Percentiles rank a stretch among this genome's conserved stretches.
These are phyloP conservation scores for Symmetrospora coprosmae DNA, from an alignment of 768 basidiomycete species.

Conservation along the genomic window DNA sequence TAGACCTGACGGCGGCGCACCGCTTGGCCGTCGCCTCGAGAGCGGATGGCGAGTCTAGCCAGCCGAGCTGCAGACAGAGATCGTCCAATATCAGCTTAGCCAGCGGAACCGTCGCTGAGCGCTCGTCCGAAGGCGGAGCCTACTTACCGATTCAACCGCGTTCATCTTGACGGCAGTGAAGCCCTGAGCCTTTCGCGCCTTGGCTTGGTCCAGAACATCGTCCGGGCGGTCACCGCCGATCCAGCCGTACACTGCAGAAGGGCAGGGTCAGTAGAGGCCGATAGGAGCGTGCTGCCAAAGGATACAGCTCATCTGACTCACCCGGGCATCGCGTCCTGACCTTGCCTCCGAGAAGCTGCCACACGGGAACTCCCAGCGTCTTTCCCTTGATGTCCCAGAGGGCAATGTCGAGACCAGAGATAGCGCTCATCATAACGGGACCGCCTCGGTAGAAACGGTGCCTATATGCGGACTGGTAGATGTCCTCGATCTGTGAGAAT, in stretches of 20 bases:
- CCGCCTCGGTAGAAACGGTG: slow-evolving; percentile 62
- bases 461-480: slow-evolving; percentile 51
- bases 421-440: slow-evolving; percentile 50
- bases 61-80: slow-evolving; percentile 41
- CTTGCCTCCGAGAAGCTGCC: slow-evolving; percentile 56
- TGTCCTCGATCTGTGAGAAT: slow-evolving; percentile 49
- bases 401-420: slow-evolving; percentile 46
- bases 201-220: slow-evolving; percentile 46
- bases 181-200: slow-evolving; percentile 47
- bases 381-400: slow-evolving; percentile 71
- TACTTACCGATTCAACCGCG: slow-evolving; percentile 36
- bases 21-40: slow-evolving; percentile 46
- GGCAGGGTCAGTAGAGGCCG: neutral
- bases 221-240: slow-evolving; percentile 44
- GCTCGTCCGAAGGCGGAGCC: slow-evolving; percentile 30
- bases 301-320: neutral
- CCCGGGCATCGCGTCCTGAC: slow-evolving; percentile 44
- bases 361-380: slow-evolving; percentile 51
- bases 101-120: slow-evolving; percentile 36
- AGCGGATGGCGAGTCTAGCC: slow-evolving; percentile 51
- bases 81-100: slow-evolving; percentile 21
- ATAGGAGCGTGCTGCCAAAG: neutral
- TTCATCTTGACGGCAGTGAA: slow-evolving; percentile 65
- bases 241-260: slow-evolving; percentile 39
- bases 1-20: slow-evolving; percentile 44